A percentile compares a stretch with the other conserved stretches of the same genome.
phyloP scores from a whole-genome alignment of 2,329 filamentous ascomycete genomes.

The Zasmidium cellare region DNA sequence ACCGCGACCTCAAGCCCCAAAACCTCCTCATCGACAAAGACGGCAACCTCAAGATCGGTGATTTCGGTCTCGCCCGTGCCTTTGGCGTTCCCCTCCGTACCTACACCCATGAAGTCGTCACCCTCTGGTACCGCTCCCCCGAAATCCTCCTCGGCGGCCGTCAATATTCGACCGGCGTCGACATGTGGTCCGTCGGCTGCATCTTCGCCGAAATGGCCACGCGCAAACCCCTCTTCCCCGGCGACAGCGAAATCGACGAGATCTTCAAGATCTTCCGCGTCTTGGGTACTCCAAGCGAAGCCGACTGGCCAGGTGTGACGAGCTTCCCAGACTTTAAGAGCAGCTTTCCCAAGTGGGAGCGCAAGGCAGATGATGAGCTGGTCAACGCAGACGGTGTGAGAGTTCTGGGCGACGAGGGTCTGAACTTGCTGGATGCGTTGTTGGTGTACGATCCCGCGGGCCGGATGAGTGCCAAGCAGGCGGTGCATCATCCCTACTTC shows the following conservation, averaged over 20 bases:
- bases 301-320: slow-evolving; percentile 86
- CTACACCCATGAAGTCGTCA: slow-evolving; percentile 94
- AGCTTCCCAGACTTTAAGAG: slow-evolving; percentile 92
- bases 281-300: slow-evolving; percentile 80
- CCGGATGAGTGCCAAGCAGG: slow-evolving; percentile 85
- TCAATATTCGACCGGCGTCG: slow-evolving; percentile 90
- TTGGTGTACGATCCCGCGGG: slow-evolving; percentile 85
- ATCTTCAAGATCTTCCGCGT: slow-evolving; percentile 89
- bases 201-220: slow-evolving; percentile 98
- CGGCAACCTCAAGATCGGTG: slow-evolving; percentile 84
- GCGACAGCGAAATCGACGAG: slow-evolving; percentile 90
- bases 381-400: slow-evolving; percentile 58
- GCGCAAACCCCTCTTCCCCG: slow-evolving; percentile 86
- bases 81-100: slow-evolving; percentile 89
- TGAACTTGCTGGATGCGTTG: slow-evolving; percentile 68
- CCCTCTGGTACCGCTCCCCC: slow-evolving; percentile 87
- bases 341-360: slow-evolving; percentile 87
- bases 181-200: slow-evolving; percentile 94
- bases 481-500: slow-evolving; percentile 83
- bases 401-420: slow-evolving; percentile 66
- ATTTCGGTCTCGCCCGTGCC: slow-evolving; percentile 85
- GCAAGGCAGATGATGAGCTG: slow-evolving; percentile 65
- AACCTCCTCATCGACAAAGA: slow-evolving; percentile 84
- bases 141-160: slow-evolving; percentile 88
- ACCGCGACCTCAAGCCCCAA: slow-evolving; percentile 87